phyloP scores from a whole-genome alignment of 140 eudicot species.

The Cichorium intybus region DNA sequence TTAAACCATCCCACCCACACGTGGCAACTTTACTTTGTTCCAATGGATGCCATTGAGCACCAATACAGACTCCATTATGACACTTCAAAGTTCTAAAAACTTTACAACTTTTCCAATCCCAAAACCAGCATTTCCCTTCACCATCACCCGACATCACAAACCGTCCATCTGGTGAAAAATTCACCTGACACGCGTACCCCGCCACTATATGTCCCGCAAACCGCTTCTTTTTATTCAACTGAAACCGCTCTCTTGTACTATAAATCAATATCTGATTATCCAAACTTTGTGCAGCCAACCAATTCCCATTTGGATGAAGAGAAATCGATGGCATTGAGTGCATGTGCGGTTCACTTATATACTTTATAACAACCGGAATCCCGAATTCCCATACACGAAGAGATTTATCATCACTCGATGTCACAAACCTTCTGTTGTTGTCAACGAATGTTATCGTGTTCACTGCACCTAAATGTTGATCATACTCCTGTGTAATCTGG shows the following conservation, averaged over 20 bases:
- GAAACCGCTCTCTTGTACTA: conserved; percentile 90
- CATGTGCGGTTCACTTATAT: conserved; percentile 99
- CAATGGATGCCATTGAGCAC: conserved; percentile 96
- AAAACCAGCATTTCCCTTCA: conserved; percentile 96
- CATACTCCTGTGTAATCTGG: conserved; percentile 96
- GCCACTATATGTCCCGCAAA: conserved; percentile 92
- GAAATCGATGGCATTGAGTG: conserved; percentile 97
- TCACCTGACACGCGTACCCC: conserved; percentile 99
- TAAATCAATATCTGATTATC: conserved; percentile 91
- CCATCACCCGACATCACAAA: conserved; percentile 99
- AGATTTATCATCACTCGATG: conserved; percentile 94
- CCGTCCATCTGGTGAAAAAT: conserved; percentile 96
- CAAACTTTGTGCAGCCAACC: conserved; percentile 98
- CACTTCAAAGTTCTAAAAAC: conserved; percentile 83
- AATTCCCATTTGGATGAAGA: conserved; percentile 85
- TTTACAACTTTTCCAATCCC: conserved; percentile 99
- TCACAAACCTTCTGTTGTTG: conserved; percentile 87
- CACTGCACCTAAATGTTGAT: conserved; percentile 97
- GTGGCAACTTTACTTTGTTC: conserved; percentile 98
- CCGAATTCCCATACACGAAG: conserved; percentile 98
- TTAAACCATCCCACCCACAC: conserved; percentile 99
- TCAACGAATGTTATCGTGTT: conserved; percentile 96
- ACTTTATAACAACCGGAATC: conserved; percentile 94
- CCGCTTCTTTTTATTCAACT: conserved; percentile 92
- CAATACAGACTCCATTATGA: conserved; percentile 89